These are phyloP conservation scores for Ascochyta koolunga DNA, from an alignment of 2,329 filamentous ascomycete species.

Conservation along the genomic window DNA sequence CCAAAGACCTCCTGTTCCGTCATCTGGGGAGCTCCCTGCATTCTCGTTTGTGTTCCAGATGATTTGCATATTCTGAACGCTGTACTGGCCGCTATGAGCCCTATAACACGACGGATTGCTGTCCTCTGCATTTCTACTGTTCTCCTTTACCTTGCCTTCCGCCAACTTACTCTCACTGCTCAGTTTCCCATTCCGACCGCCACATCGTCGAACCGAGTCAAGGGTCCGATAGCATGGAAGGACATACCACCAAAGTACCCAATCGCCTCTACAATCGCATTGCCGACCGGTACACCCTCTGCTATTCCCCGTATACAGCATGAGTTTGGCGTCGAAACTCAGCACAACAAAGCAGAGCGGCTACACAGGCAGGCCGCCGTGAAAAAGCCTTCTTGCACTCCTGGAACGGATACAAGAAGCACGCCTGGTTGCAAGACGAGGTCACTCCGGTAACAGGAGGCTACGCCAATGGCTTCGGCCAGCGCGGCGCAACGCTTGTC, in stretches of 20 bases:
- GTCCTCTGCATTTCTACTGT: conserved; percentile 34
- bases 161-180: conserved; percentile 31
- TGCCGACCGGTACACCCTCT: conserved; percentile 39
- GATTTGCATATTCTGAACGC: conserved; percentile 5
- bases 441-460: conserved; percentile 56
- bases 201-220: conserved; percentile 34
- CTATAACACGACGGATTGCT: conserved; percentile 37
- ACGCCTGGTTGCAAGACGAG: conserved; percentile 62
- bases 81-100: conserved; percentile 30
- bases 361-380: conserved; percentile 42
- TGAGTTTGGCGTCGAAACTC: conserved; percentile 44
- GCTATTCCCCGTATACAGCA: conserved; percentile 48
- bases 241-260: conserved; percentile 40
- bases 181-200: conserved; percentile 27
- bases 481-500: conserved; percentile 65
- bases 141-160: conserved; percentile 40
- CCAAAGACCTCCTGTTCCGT: not conserved
- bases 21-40: not conserved
- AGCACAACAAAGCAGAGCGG: conserved; percentile 39
- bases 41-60: conserved; percentile 1
- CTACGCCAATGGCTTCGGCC: conserved; percentile 58
- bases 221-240: conserved; percentile 43
- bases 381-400: conserved; percentile 46
- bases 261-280: conserved; percentile 36
- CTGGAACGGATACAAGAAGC: conserved; percentile 58